Conservation (phyloP, 208 protist species). For the Leishmania aethiopica region DNA sequence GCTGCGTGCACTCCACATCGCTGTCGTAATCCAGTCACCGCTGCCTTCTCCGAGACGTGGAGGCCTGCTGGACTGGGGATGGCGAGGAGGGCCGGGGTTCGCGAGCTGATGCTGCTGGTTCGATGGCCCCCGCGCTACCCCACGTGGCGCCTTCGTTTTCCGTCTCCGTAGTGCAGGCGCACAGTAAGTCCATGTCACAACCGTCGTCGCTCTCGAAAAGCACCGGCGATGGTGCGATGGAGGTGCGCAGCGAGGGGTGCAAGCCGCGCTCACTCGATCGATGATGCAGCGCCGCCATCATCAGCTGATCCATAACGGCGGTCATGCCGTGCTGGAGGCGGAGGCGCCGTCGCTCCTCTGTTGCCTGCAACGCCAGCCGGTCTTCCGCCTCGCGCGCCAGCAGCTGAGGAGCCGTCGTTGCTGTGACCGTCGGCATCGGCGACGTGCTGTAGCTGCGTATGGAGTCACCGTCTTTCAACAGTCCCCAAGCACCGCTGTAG, state of each 20-base stretch:
- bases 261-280: constrained; percentile 21
- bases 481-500: neutral
- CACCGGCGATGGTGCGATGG: constrained; percentile 7
- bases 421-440: neutral
- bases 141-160: neutral
- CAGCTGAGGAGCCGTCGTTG: constrained; percentile 6
- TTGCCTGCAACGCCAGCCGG: neutral
- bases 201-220: neutral
- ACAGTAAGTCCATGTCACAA: neutral
- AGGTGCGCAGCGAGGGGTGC: constrained; percentile 21
- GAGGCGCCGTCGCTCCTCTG: constrained; percentile 1
- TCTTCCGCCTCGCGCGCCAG: constrained; percentile 10
- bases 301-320: constrained; percentile 14
- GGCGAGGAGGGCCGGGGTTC: neutral
- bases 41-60: neutral
- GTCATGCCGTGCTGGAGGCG: constrained; percentile 3
- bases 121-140: neutral
- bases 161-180: neutral
- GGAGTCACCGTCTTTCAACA: neutral
- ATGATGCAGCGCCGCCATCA: constrained; percentile 19
- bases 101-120: neutral
- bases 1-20: neutral
- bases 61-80: neutral
- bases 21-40: neutral
- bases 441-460: constrained; percentile 12